phyloP scores from a whole-genome alignment of 2,329 filamentous ascomycete genomes.

The Trichoderma koningiopsis region DNA sequence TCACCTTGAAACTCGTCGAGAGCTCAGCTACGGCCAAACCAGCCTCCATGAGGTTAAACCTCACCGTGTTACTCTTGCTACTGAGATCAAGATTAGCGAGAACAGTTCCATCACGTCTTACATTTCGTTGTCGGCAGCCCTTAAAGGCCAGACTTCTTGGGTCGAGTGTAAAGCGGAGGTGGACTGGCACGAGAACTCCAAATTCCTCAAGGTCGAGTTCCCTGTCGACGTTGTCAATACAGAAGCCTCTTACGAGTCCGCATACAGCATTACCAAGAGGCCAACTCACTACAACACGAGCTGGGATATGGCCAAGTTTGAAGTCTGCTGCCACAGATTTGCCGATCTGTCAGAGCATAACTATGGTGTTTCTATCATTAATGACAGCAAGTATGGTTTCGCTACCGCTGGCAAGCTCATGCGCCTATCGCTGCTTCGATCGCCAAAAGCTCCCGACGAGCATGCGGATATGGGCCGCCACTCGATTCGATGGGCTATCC shows the following conservation, averaged over 20 bases:
- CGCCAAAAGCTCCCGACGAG: constrained; percentile 89
- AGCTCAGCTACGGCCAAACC: constrained; percentile 69
- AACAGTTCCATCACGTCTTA: constrained; percentile 84
- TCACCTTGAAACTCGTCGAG: constrained; percentile 83
- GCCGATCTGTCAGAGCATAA: constrained; percentile 85
- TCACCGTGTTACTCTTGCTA: constrained; percentile 78
- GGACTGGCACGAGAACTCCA: constrained; percentile 97
- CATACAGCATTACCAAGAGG: constrained; percentile 83
- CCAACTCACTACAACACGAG: constrained; percentile 97
- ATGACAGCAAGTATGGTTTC: constrained; percentile 96
- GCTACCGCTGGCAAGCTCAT: constrained; percentile 86
- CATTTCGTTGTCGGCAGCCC: constrained; percentile 73
- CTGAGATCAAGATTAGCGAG: constrained; percentile 84
- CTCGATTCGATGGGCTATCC: constrained; percentile 83
- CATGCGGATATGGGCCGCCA: constrained; percentile 94
- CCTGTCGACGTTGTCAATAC: constrained; percentile 89
- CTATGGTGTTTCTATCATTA: constrained; percentile 90
- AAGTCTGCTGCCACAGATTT: constrained; percentile 94
- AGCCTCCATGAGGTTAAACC: constrained; percentile 70
- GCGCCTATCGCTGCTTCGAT: constrained; percentile 81
- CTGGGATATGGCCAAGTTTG: constrained; percentile 98
- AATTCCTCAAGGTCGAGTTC: constrained; percentile 98
- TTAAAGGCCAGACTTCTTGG: constrained; percentile 61
- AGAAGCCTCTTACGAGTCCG: constrained; percentile 92
- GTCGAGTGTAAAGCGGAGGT: constrained; percentile 82